phyloP scores from a whole-genome alignment of 108 stramenopile species.

The Cyclotella kingstonii region DNA sequence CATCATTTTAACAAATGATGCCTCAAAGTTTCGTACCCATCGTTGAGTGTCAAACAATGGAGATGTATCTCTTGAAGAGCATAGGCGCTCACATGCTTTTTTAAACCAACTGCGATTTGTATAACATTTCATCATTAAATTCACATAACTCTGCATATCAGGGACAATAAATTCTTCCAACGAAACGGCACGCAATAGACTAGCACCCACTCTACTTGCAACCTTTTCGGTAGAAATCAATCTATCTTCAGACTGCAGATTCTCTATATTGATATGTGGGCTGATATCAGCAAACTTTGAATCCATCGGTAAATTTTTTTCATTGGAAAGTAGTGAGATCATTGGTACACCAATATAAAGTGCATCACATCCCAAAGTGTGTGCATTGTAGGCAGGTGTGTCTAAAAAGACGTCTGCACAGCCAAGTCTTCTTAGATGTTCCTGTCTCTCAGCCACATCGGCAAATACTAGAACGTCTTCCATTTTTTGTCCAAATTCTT shows the following conservation, averaged over 20 bases:
- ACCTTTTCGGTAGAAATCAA: constrained; percentile 60
- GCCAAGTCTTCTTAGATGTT: constrained; percentile 71
- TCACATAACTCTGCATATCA: constrained; percentile 61
- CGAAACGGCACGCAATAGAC: constrained; percentile 58
- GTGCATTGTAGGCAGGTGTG: constrained; percentile 85
- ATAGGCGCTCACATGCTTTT: constrained; percentile 15
- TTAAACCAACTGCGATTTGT: constrained; percentile 38
- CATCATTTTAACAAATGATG: constrained; percentile 26
- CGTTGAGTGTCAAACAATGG: constrained; percentile 52
- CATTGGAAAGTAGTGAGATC: constrained; percentile 52
- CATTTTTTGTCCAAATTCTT: constrained; percentile 42
- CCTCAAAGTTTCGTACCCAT: constrained; percentile 54
- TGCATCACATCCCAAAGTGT: constrained; percentile 77
- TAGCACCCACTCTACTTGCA: constrained; percentile 78
- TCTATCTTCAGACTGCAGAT: constrained; percentile 1
- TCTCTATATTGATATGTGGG: background rate
- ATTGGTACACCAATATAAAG: constrained; percentile 71
- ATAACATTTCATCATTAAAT: constrained; percentile 63
- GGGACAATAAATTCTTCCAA: constrained; percentile 49
- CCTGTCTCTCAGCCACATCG: constrained; percentile 63
- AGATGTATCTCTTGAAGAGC: constrained; percentile 2
- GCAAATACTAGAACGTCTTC: constrained; percentile 65
- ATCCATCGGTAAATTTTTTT: background rate
- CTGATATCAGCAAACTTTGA: background rate
- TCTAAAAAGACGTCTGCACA: constrained; percentile 85